phyloP scores from a whole-genome alignment of 2,329 filamentous ascomycete genomes.

The Colletotrichum sp. region DNA sequence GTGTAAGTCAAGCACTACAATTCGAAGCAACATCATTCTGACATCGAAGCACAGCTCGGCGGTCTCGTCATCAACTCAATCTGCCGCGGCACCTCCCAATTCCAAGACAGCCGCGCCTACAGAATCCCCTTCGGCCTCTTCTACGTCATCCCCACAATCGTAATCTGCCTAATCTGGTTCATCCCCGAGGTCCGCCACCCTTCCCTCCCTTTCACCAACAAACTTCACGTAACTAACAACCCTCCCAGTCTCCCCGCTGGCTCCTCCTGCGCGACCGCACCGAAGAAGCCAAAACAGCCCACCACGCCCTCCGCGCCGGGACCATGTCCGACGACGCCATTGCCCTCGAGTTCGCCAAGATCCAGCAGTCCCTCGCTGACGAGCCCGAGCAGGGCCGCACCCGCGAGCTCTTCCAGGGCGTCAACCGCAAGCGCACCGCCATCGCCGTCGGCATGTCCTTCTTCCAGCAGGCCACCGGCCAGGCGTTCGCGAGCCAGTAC shows the following conservation, averaged over 20 bases:
- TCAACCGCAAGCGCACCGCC: constrained; percentile 29
- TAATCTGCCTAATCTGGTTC: constrained; percentile 30
- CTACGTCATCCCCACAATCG: constrained; percentile 34
- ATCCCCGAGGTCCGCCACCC: constrained; percentile 27
- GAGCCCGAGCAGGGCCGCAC: constrained; percentile 15
- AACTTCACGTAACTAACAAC: too few species aligned
- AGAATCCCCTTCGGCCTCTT: constrained; percentile 39
- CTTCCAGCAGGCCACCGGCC: constrained; percentile 25
- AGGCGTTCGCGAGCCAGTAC: constrained; percentile 24
- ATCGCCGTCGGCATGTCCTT: constrained; percentile 28
- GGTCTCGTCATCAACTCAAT: constrained; percentile 31
- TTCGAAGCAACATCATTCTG: neutral
- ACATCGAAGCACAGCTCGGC: constrained; percentile 12
- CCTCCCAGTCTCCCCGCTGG: constrained; percentile 32
- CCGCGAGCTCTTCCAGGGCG: constrained; percentile 31
- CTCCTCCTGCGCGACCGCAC: constrained; percentile 29
- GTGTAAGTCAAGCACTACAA: constrained; percentile 18
- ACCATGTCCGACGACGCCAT: constrained; percentile 28
- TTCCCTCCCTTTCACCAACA: neutral
- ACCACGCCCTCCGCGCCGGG: constrained; percentile 28
- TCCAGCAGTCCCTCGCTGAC: constrained; percentile 8
- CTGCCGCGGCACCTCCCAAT: constrained; percentile 32
- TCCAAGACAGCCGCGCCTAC: constrained; percentile 34
- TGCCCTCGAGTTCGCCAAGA: constrained; percentile 22
- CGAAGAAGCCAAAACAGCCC: constrained; percentile 31